Conservation (phyloP, 352 stramenopile genomes). For the Plasmopara muralis region DNA sequence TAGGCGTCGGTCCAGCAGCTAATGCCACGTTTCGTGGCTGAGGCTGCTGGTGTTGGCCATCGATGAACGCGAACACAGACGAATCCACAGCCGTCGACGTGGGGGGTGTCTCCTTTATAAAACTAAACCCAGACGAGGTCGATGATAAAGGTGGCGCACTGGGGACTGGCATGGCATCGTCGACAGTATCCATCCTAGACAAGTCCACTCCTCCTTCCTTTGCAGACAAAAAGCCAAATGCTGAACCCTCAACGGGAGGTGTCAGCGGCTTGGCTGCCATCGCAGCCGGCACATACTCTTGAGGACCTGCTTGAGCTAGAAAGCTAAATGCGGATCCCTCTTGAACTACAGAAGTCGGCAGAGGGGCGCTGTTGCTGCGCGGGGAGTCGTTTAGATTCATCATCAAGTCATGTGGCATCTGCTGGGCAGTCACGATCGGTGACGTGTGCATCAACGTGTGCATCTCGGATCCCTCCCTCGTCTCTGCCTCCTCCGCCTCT, state of each 20-base stretch:
- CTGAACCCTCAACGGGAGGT: conserved; percentile 25
- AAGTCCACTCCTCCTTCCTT: conserved; percentile 22
- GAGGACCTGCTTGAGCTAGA: conserved; percentile 10
- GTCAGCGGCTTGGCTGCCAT: conserved; percentile 26
- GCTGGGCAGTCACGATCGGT: conserved; percentile 29
- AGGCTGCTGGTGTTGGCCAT: conserved; percentile 14
- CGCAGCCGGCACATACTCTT: conserved; percentile 10
- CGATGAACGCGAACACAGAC: conserved; percentile 56
- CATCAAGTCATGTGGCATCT: conserved; percentile 23
- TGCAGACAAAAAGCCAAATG: conserved; percentile 32
- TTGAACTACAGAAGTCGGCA: conserved; percentile 18
- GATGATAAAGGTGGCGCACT: conserved; percentile 28
- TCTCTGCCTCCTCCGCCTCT: conserved; percentile 16
- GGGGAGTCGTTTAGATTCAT: conserved; percentile 29
- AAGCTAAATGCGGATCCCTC: conserved; percentile 31
- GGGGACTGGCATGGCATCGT: conserved; percentile 4
- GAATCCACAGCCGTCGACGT: conserved; percentile 9
- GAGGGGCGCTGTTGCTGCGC: conserved; percentile 29
- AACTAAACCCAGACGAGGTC: conserved; percentile 30
- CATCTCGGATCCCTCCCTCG: background rate
- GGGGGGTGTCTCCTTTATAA: conserved; percentile 22
- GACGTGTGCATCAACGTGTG: conserved; percentile 33
- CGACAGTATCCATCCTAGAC: background rate
- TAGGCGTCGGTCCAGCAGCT: conserved; percentile 7
- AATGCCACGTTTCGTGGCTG: conserved; percentile 12